A percentile compares a stretch with the other conserved stretches of the same genome.
Conservation (phyloP, 2,329 filamentous ascomycete genomes). For the Aureobasidium sp. region DNA sequence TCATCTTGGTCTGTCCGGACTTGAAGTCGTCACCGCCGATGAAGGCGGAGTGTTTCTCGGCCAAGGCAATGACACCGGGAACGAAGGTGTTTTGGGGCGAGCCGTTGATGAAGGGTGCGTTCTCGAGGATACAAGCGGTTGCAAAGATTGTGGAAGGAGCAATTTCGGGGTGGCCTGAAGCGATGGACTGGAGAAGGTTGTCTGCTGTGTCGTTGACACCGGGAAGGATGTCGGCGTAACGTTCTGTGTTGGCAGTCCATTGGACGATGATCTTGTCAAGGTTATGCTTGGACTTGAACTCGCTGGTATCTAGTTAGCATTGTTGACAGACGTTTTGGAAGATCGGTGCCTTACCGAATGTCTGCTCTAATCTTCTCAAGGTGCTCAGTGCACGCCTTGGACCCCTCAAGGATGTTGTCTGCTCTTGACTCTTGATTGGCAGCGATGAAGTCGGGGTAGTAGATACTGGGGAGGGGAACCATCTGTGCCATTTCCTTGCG, state of each 20-base stretch:
- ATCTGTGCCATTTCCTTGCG: constrained; percentile 88
- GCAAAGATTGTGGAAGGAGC: constrained; percentile 93
- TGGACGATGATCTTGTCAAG: constrained; percentile 95
- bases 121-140: constrained; percentile 86
- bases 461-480: constrained; percentile 86
- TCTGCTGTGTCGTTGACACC: constrained; percentile 96
- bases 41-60: constrained; percentile 79
- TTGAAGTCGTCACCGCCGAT: constrained; percentile 99
- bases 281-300: constrained; percentile 79
- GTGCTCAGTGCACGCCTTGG: constrained; percentile 77
- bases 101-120: constrained; percentile 93
- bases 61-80: constrained; percentile 81
- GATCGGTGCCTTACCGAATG: constrained; percentile 56
- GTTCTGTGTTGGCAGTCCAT: constrained; percentile 99
- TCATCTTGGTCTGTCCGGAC: constrained; percentile 99
- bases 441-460: constrained; percentile 99
- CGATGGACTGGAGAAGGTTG: constrained; percentile 83
- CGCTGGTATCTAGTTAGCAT: constrained; percentile 39
- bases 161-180: constrained; percentile 81
- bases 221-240: constrained; percentile 78
- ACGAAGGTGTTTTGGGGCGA: constrained; percentile 99
- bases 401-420: constrained; percentile 79
- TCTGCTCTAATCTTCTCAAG: constrained; percentile 90
- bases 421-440: constrained; percentile 96
- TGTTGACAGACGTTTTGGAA: background rate